Percentiles rank a stretch among this genome's conserved stretches.
Evolutionary conservation across 805 yeast species (phyloP).

Genomic region (Nakazawaea molendinolei): DNA sequence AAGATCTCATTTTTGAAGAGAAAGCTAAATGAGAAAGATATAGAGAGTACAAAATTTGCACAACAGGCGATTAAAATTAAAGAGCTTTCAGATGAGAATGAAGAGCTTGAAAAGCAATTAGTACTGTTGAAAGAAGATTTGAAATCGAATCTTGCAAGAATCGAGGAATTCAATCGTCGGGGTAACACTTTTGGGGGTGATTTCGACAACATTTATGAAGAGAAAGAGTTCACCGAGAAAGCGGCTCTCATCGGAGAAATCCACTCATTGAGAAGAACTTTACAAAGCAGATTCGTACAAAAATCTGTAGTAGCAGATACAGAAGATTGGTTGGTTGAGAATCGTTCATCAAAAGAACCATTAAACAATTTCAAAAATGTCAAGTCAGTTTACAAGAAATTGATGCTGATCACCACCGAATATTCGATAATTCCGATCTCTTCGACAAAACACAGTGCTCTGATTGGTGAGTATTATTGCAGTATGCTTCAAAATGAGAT

Average conservation of each 20-base stretch:
- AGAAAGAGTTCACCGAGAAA: constrained; percentile 26
- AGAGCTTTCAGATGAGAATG: constrained; percentile 19
- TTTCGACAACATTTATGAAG: constrained; percentile 28
- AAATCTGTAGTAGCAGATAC: no score
- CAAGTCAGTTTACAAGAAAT: constrained; percentile 1
- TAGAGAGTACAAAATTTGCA: constrained; percentile 22
- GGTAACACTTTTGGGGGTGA: constrained; percentile 21
- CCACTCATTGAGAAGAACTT: constrained; percentile 31
- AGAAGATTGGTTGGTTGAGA: no score
- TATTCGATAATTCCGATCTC: background rate
- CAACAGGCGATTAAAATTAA: constrained; percentile 18
- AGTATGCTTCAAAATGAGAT: background rate
- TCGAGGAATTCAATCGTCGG: constrained; percentile 22
- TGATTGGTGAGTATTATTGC: background rate
- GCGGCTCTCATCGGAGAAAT: constrained; percentile 39
- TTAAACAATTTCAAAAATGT: constrained; percentile 2
- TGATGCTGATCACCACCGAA: constrained; percentile 2
- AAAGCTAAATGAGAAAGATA: constrained; percentile 29
- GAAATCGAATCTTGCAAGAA: constrained; percentile 14
- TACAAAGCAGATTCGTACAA: no score
- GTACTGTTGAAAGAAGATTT: constrained; percentile 18
- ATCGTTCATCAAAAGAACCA: no score
- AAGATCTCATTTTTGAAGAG: constrained; percentile 39
- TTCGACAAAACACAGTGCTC: background rate
- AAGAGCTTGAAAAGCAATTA: constrained; percentile 14